phyloP scores from a whole-genome alignment of 2,329 filamentous ascomycete genomes.

The Dactylellina haptotyla region DNA sequence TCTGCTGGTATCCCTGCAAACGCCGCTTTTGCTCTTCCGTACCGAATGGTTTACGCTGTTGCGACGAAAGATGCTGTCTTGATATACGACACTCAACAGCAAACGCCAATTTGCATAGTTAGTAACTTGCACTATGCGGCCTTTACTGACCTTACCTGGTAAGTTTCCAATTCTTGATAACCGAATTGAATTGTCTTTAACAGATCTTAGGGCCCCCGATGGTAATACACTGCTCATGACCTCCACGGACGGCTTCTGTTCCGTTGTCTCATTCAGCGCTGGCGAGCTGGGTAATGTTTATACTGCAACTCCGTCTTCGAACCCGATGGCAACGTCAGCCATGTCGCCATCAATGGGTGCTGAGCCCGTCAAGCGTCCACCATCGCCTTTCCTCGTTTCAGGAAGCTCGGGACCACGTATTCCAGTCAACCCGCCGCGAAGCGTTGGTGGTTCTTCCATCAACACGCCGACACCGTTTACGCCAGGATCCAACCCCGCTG shows the following conservation, averaged over 20 bases:
- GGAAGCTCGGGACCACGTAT: slow-evolving; percentile 42
- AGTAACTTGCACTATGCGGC: slow-evolving; percentile 98
- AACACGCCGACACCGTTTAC: slow-evolving; percentile 75
- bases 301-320: slow-evolving; percentile 68
- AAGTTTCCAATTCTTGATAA: slow-evolving; percentile 62
- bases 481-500: slow-evolving; percentile 61
- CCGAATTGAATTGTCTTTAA: too few species aligned
- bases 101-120: slow-evolving; percentile 90
- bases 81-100: slow-evolving; percentile 96
- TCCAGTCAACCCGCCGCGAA: slow-evolving; percentile 11
- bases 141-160: slow-evolving; percentile 96
- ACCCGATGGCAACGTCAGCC: slow-evolving; percentile 35
- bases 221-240: slow-evolving; percentile 86
- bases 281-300: slow-evolving; percentile 88
- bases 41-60: slow-evolving; percentile 95
- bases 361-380: slow-evolving; percentile 60
- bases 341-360: slow-evolving; percentile 37
- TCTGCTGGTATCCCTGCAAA: slow-evolving; percentile 65
- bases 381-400: slow-evolving; percentile 59
- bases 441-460: slow-evolving; percentile 68
- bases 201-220: slow-evolving; percentile 73
- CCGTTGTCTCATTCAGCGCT: slow-evolving; percentile 81
- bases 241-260: slow-evolving; percentile 98
- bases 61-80: slow-evolving; percentile 95
- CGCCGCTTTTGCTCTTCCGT: slow-evolving; percentile 83